Conservation (phyloP, 331 rosid genomes). For the Arachis monticola region DNA sequence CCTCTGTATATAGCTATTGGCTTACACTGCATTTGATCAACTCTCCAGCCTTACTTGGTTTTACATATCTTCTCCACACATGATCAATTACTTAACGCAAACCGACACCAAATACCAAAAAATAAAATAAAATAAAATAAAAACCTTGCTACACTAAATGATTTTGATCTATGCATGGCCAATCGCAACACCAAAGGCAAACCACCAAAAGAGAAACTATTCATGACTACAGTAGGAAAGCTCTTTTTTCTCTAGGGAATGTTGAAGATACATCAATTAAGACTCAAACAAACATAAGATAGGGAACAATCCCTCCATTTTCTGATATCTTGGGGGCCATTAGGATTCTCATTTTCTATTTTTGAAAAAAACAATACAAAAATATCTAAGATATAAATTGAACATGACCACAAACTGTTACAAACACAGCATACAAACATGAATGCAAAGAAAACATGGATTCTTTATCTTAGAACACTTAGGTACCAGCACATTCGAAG, state of each 20-base stretch:
- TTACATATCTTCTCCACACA: too few relatives aligned
- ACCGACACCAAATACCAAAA: neutral
- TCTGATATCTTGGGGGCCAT: too few relatives aligned
- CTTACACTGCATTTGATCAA: too few relatives aligned
- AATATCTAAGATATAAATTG: neutral
- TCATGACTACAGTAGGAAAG: neutral
- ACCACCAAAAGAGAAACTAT: neutral
- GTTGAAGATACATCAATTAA: neutral
- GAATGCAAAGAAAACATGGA: neutral
- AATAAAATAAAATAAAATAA: neutral
- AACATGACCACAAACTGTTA: neutral
- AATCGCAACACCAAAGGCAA: too few relatives aligned
- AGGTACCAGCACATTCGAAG: conserved; percentile 54
- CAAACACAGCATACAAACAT: neutral
- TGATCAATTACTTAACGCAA: too few relatives aligned
- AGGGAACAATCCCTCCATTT: neutral
- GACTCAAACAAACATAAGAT: neutral
- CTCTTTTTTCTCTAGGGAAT: neutral
- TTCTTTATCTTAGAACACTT: neutral
- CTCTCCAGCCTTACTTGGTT: too few relatives aligned
- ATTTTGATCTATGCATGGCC: too few relatives aligned
- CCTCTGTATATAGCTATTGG: too few relatives aligned
- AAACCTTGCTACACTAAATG: too few relatives aligned
- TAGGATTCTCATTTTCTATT: neutral
- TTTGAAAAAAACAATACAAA: neutral